These are phyloP conservation scores for Cladosporium oxysporum DNA, from an alignment of 2,329 filamentous ascomycete species.

Conservation along the genomic window DNA sequence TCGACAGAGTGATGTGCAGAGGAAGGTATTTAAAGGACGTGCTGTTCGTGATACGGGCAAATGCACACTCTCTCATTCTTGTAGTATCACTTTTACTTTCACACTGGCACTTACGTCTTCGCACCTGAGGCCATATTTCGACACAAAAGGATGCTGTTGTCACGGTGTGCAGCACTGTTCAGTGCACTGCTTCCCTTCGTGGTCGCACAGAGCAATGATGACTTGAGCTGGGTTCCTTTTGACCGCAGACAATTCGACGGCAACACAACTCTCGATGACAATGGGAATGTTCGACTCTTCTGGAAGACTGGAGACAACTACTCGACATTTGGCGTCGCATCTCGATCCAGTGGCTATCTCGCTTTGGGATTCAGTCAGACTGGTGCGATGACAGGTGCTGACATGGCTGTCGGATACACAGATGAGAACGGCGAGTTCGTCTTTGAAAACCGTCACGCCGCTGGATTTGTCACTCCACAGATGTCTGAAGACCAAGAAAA, in stretches of 20 bases:
- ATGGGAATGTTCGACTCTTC: slow-evolving; percentile 25
- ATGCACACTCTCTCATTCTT: not conserved
- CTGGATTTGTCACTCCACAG: slow-evolving; percentile 24
- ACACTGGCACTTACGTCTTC: not conserved
- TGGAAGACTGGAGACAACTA: slow-evolving; percentile 26
- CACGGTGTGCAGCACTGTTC: not conserved
- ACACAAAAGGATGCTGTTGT: not conserved
- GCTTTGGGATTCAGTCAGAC: slow-evolving; percentile 28
- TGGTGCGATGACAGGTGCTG: slow-evolving; percentile 27
- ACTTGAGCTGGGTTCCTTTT: slow-evolving; percentile 24
- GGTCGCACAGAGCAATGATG: slow-evolving; percentile 19
- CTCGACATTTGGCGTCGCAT: slow-evolving; percentile 26
- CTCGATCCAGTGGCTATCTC: slow-evolving; percentile 27
- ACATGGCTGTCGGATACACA: slow-evolving; percentile 25
- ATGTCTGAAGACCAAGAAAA: slow-evolving; percentile 24
- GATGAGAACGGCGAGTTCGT: slow-evolving; percentile 22
- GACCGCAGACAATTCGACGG: slow-evolving; percentile 23
- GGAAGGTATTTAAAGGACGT: not conserved
- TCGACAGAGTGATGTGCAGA: not conserved
- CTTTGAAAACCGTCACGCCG: slow-evolving; percentile 25
- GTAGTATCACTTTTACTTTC: not conserved
- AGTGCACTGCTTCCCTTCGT: not conserved
- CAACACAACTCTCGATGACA: slow-evolving; percentile 22
- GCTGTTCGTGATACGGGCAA: not conserved
- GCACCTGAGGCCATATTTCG: not conserved